Evolutionary conservation across 73 alveolate genomes (phyloP).

Genomic region (Stentor roeselii): DNA sequence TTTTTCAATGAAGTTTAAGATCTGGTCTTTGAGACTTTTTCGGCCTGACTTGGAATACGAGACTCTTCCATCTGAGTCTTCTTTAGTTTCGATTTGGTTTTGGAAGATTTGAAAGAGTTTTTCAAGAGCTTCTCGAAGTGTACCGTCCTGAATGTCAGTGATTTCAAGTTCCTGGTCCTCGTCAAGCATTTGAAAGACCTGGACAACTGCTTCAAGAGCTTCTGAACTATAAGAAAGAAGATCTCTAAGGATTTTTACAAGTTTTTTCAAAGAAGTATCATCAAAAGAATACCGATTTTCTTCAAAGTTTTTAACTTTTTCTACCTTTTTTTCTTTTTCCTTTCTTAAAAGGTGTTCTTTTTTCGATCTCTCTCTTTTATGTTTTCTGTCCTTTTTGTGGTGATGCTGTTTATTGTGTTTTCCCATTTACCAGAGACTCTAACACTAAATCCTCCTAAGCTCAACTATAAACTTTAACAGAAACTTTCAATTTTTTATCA

Average conservation of each 20-base stretch:
- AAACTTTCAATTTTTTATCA: too few relatives aligned
- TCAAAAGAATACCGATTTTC: background rate
- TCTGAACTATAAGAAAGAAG: background rate
- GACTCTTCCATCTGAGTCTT: background rate
- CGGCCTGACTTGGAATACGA: background rate
- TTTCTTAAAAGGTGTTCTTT: background rate
- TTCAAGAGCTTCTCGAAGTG: background rate
- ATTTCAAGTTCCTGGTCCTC: background rate
- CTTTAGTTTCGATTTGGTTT: background rate
- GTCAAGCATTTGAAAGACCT: slow-evolving; percentile 1
- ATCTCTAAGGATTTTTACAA: slow-evolving; percentile 4
- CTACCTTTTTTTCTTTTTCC: background rate
- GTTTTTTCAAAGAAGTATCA: background rate
- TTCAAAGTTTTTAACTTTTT: background rate
- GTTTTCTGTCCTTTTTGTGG: background rate
- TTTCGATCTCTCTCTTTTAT: slow-evolving; percentile 10
- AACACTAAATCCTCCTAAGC: background rate
- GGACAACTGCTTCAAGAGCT: background rate
- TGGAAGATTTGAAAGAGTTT: background rate
- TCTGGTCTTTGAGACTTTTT: slow-evolving; percentile 4
- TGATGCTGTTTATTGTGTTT: slow-evolving; percentile 2
- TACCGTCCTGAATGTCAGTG: slow-evolving; percentile 19
- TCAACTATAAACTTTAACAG: too few relatives aligned
- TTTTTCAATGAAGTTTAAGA: background rate
- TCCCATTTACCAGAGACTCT: background rate